A percentile compares a stretch with the other conserved stretches of the same genome.
Evolutionary conservation across 2,329 filamentous ascomycete species (phyloP).

Genomic region (Aspergillus sp.): DNA sequence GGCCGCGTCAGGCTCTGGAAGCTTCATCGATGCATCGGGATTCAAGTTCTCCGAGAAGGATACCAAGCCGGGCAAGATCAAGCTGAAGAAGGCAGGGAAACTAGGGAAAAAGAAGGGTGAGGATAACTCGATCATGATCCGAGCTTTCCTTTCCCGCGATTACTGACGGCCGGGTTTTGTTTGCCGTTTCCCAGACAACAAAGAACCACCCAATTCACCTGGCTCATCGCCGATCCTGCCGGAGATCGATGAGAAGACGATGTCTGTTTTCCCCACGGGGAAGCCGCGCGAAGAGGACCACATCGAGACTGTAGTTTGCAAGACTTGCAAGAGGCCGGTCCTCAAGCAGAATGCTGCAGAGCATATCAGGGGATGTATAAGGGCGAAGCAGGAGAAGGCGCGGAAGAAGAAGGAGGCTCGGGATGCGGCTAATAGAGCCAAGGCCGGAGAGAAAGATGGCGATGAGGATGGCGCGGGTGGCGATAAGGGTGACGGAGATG

Average conservation of each 20-base stretch:
- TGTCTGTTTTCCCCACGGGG: constrained; percentile 78
- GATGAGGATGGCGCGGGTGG: constrained; percentile 45
- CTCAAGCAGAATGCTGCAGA: constrained; percentile 71
- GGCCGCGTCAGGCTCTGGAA: constrained; percentile 30
- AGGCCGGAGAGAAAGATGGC: constrained; percentile 45
- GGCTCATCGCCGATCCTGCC: constrained; percentile 45
- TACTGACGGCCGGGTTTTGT: background rate
- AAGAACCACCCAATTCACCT: constrained; percentile 30
- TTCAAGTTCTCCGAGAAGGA: constrained; percentile 48
- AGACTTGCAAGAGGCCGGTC: constrained; percentile 89
- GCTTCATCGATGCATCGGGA: constrained; percentile 46
- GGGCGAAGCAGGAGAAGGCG: constrained; percentile 79
- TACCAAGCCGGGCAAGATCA: constrained; percentile 45
- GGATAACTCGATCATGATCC: constrained; percentile 21
- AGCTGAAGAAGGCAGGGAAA: constrained; percentile 40
- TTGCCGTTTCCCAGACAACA: background rate
- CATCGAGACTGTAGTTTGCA: constrained; percentile 80
- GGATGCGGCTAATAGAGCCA: constrained; percentile 66
- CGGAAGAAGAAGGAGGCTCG: constrained; percentile 74
- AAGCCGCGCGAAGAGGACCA: constrained; percentile 79
- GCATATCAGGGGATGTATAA: constrained; percentile 81
- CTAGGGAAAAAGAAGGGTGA: constrained; percentile 33
- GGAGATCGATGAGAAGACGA: constrained; percentile 70
- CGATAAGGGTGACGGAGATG: constrained; percentile 33
- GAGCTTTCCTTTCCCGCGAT: background rate